Percentiles rank a stretch among this genome's conserved stretches.
Conservation (phyloP, 768 basidiomycete genomes). For the Lentinula boryana region DNA sequence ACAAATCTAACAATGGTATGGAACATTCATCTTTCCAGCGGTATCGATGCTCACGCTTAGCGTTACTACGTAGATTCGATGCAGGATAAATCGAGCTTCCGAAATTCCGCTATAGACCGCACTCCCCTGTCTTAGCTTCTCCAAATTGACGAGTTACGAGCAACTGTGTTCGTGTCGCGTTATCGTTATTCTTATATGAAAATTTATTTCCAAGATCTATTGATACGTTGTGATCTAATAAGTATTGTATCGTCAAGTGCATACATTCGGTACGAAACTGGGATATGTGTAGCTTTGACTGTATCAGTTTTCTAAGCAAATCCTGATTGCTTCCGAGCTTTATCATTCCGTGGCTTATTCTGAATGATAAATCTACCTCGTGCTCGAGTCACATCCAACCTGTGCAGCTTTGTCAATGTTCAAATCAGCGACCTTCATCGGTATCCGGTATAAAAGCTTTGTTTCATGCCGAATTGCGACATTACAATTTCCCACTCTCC, state of each 20-base stretch:
- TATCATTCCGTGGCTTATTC: neutral
- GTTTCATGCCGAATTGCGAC: neutral
- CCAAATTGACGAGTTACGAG: neutral
- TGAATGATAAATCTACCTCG: neutral
- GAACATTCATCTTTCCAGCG: neutral
- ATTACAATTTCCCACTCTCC: neutral
- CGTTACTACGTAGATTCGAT: slow-evolving; percentile 58
- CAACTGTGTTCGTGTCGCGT: neutral
- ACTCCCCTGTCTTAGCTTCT: slow-evolving; percentile 17
- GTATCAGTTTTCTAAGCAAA: neutral
- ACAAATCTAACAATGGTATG: slow-evolving; percentile 88
- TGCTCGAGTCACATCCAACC: neutral
- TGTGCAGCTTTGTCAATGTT: slow-evolving; percentile 3
- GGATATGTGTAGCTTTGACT: neutral
- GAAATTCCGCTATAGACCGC: slow-evolving; percentile 54
- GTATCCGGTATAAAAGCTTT: neutral
- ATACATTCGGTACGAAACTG: neutral
- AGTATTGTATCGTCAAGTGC: neutral
- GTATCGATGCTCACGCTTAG: slow-evolving; percentile 5
- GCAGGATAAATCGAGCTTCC: slow-evolving; percentile 84
- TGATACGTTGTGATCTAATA: neutral
- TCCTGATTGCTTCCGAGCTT: no score
- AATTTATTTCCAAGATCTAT: neutral
- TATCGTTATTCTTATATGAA: slow-evolving; percentile 1
- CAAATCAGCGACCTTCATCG: neutral